A percentile compares a stretch with the other conserved stretches of the same genome.
phyloP scores from a whole-genome alignment of 768 basidiomycete genomes.

The Tephrocybe rancida region DNA sequence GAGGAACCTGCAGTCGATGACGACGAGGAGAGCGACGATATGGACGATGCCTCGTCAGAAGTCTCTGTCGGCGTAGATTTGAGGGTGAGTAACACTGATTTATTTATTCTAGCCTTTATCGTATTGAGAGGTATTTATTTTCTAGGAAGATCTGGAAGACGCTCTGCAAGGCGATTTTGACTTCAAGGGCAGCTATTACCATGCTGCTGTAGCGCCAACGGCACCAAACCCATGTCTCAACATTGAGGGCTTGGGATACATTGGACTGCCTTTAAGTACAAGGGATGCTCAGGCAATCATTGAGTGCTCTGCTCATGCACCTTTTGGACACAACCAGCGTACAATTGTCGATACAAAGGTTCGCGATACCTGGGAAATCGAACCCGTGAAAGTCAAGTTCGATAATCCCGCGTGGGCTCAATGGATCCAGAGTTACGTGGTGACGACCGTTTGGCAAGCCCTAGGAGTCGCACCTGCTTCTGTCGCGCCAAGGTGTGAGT shows the following conservation, averaged over 20 bases:
- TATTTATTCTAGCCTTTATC: not conserved
- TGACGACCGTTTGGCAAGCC: slow-evolving; percentile 31
- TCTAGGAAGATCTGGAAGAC: slow-evolving; percentile 31
- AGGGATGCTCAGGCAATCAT: slow-evolving; percentile 42
- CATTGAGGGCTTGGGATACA: slow-evolving; percentile 39
- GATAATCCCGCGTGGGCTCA: slow-evolving; percentile 40
- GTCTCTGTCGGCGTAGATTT: slow-evolving; percentile 8
- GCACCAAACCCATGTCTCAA: slow-evolving; percentile 37
- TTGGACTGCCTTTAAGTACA: slow-evolving; percentile 44
- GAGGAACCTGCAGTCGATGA: not conserved
- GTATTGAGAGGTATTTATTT: not conserved
- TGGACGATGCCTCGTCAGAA: slow-evolving; percentile 15
- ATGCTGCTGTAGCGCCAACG: slow-evolving; percentile 11
- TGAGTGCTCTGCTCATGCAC: slow-evolving; percentile 35
- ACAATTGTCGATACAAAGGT: slow-evolving; percentile 42
- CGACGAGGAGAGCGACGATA: slow-evolving; percentile 4
- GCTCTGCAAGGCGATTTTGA: slow-evolving; percentile 30
- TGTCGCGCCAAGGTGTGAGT: slow-evolving; percentile 34
- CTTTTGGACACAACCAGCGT: slow-evolving; percentile 45
- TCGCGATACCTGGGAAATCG: slow-evolving; percentile 55
- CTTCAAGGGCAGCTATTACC: slow-evolving; percentile 36
- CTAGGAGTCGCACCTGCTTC: slow-evolving; percentile 36
- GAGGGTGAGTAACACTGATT: not conserved
- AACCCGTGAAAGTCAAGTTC: slow-evolving; percentile 39
- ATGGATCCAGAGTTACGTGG: slow-evolving; percentile 31